phyloP scores from a whole-genome alignment of 805 yeast genomes.

The Saccharomycopsis fibuligera region DNA sequence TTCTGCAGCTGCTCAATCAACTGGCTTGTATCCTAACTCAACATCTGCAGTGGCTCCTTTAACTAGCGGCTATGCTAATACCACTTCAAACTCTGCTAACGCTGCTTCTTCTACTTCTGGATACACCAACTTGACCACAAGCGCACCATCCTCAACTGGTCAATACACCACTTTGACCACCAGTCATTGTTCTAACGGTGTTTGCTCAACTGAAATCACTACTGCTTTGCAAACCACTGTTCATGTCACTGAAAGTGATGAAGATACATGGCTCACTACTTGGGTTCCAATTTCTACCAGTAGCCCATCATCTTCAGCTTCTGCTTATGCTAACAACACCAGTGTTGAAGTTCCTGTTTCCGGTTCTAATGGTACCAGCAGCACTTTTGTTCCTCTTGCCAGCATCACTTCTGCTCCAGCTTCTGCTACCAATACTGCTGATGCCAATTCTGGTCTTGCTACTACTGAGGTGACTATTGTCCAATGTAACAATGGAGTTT shows the following conservation, averaged over 20 bases:
- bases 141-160: constrained; percentile 1
- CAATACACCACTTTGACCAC: constrained; percentile 6
- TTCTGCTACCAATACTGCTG: constrained; percentile 1
- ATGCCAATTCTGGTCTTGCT: not conserved
- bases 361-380: constrained; percentile 7
- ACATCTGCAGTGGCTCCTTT: constrained; percentile 1
- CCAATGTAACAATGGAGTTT: constrained; percentile 15
- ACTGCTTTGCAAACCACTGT: constrained; percentile 18
- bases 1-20: not conserved
- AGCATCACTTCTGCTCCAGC: constrained; percentile 8
- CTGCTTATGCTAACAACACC: constrained; percentile 25
- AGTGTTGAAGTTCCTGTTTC: constrained; percentile 10
- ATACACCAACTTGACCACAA: not conserved
- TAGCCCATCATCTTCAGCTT: constrained; percentile 25
- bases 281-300: constrained; percentile 18
- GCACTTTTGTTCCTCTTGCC: constrained; percentile 4
- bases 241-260: constrained; percentile 15
- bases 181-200: constrained; percentile 11
- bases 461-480: constrained; percentile 17
- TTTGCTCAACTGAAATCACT: constrained; percentile 11
- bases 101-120: constrained; percentile 2
- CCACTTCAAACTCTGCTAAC: not conserved
- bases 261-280: constrained; percentile 17
- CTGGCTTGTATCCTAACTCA: not conserved
- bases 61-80: not conserved